Evolutionary conservation across 129 eudicot genomes (phyloP).

Genomic region (carrot (Daucus carota)): DH1_v3.0 NC_030382.2:34650501-34651000

Average conservation of each 20-base stretch:
- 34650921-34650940: slow-evolving; percentile 59
- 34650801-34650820: slow-evolving; percentile 85
- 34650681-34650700: neutral
- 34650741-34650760: slow-evolving; percentile 92
- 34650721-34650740: slow-evolving; percentile 83
- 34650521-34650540: slow-evolving; percentile 92
- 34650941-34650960: slow-evolving; percentile 70
- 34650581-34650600: slow-evolving; percentile 82
- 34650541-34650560: slow-evolving; percentile 90
- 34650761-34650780: slow-evolving; percentile 66
- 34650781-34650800: slow-evolving; percentile 69
- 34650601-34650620: slow-evolving; percentile 80
- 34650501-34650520: slow-evolving; percentile 49
- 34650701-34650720: neutral
- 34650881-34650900: slow-evolving; percentile 87
- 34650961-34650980: slow-evolving; percentile 74
- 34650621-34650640: slow-evolving; percentile 73
- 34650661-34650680: neutral
- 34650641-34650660: neutral
- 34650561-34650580: slow-evolving; percentile 82
- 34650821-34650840: slow-evolving; percentile 74
- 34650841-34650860: slow-evolving; percentile 88
- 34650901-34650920: slow-evolving; percentile 64
- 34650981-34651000: slow-evolving; percentile 90
- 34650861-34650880: slow-evolving; percentile 85